Evolutionary conservation across 2,329 filamentous ascomycete genomes (phyloP).

Genomic region (Colletotrichum sublineola): DNA sequence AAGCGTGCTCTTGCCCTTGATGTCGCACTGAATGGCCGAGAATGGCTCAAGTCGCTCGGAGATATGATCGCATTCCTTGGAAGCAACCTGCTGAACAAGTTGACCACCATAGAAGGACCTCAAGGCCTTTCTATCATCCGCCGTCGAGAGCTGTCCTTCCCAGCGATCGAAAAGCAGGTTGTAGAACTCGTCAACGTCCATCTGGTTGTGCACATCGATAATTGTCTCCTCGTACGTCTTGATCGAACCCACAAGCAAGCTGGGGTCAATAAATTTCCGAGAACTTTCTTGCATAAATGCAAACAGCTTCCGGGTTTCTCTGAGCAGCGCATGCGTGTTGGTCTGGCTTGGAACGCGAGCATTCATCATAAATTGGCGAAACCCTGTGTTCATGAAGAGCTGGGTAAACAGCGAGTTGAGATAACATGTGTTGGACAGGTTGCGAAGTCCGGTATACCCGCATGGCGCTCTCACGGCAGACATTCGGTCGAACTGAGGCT

Average conservation of each 20-base stretch:
- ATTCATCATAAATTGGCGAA: constrained; percentile 85
- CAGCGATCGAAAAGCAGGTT: constrained; percentile 92
- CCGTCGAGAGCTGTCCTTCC: constrained; percentile 81
- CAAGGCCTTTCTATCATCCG: constrained; percentile 78
- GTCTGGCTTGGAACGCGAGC: constrained; percentile 68
- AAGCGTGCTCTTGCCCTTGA: constrained; percentile 88
- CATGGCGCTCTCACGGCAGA: constrained; percentile 80
- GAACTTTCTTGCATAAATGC: constrained; percentile 87
- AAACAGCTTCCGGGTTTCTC: constrained; percentile 85
- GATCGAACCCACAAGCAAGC: constrained; percentile 79
- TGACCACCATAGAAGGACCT: constrained; percentile 91
- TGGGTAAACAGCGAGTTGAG: constrained; percentile 95
- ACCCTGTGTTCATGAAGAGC: constrained; percentile 93
- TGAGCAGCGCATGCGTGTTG: constrained; percentile 75
- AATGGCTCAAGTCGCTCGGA: constrained; percentile 93
- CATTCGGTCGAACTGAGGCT: constrained; percentile 72
- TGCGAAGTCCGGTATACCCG: constrained; percentile 90
- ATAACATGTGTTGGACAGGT: constrained; percentile 97
- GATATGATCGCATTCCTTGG: constrained; percentile 92
- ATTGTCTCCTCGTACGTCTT: constrained; percentile 84
- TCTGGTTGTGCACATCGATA: constrained; percentile 91
- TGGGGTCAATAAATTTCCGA: constrained; percentile 79
- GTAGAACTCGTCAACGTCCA: constrained; percentile 99
- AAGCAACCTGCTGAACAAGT: constrained; percentile 94
- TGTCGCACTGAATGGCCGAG: constrained; percentile 94